phyloP scores from a whole-genome alignment of 345 rosid genomes.

The Murraya paniculata region DNA sequence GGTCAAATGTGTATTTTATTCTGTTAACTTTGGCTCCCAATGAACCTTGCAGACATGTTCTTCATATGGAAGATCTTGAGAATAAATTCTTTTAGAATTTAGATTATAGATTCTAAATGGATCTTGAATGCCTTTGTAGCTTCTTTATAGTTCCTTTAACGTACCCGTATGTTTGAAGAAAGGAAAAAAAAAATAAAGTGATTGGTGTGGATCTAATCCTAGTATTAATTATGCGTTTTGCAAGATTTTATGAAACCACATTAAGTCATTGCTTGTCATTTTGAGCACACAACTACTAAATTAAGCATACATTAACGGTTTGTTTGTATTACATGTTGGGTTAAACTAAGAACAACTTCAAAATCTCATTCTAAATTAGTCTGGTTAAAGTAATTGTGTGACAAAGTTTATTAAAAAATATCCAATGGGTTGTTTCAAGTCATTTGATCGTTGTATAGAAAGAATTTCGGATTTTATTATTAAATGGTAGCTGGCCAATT shows the following conservation, averaged over 20 bases:
- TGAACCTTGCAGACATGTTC: slow-evolving; percentile 32
- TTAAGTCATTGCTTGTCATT: slow-evolving; percentile 36
- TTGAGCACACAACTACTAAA: slow-evolving; percentile 22
- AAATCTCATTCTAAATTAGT: background rate
- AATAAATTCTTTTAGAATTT: background rate
- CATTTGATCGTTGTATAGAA: too few species aligned
- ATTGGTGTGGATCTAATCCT: slow-evolving; percentile 42
- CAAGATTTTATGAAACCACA: slow-evolving; percentile 8
- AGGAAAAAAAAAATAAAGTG: background rate
- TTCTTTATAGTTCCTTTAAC: slow-evolving; percentile 2
- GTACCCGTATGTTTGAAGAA: slow-evolving; percentile 3
- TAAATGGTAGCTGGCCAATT: slow-evolving; percentile 2
- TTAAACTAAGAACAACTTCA: slow-evolving; percentile 9
- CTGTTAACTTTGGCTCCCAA: slow-evolving; percentile 30
- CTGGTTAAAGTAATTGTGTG: slow-evolving; percentile 22
- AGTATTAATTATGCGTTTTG: slow-evolving; percentile 26
- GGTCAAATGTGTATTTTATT: slow-evolving; percentile 23
- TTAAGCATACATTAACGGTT: background rate
- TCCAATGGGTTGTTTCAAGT: too few species aligned
- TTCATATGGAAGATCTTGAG: slow-evolving; percentile 20
- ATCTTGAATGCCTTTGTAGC: slow-evolving; percentile 18
- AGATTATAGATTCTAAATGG: slow-evolving; percentile 19
- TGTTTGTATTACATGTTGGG: slow-evolving; percentile 12
- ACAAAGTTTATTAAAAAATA: background rate
- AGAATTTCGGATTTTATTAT: background rate